Conservation (phyloP, 495 filamentous ascomycete species). For the Hypoxylon intermedium region DNA sequence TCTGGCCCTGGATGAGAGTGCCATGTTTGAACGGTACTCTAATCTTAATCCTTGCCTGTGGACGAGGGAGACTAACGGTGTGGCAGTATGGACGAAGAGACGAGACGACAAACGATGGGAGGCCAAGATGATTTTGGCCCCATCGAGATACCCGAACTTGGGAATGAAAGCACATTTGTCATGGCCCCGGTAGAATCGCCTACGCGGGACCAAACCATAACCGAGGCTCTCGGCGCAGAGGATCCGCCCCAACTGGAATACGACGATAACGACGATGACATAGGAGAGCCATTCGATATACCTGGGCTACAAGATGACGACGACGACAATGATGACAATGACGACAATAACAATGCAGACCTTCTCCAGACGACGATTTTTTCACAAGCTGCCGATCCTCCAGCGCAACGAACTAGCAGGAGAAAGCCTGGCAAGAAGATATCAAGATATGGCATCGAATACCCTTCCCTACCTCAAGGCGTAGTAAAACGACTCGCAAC, state of each 20-base stretch:
- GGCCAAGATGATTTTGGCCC: conserved; percentile 55
- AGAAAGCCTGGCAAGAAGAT: conserved; percentile 64
- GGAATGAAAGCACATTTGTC: conserved; percentile 54
- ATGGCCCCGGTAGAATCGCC: conserved; percentile 45
- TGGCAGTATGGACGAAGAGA: conserved; percentile 50
- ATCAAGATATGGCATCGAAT: conserved; percentile 76
- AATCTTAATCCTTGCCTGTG: conserved; percentile 43
- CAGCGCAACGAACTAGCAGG: conserved; percentile 31
- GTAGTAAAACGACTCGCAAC: conserved; percentile 79
- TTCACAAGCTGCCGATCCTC: conserved; percentile 40
- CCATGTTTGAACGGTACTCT: conserved; percentile 44
- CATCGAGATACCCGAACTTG: conserved; percentile 52
- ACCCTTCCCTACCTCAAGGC: conserved; percentile 72
- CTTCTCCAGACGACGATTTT: conserved; percentile 32
- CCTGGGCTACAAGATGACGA: conserved; percentile 39
- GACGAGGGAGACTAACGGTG: no score
- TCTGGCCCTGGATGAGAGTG: conserved; percentile 51
- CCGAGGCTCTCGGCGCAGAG: conserved; percentile 16
- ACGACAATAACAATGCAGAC: conserved; percentile 25
- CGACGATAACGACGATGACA: conserved; percentile 39
- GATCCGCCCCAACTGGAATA: conserved; percentile 35
- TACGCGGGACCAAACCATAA: conserved; percentile 26
- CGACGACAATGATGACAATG: conserved; percentile 30
- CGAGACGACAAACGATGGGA: conserved; percentile 43
- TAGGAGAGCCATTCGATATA: conserved; percentile 32